Percentiles rank a stretch among this genome's conserved stretches.
phyloP scores from a whole-genome alignment of 2,329 filamentous ascomycete species.

The Diaporthe sp. region DNA sequence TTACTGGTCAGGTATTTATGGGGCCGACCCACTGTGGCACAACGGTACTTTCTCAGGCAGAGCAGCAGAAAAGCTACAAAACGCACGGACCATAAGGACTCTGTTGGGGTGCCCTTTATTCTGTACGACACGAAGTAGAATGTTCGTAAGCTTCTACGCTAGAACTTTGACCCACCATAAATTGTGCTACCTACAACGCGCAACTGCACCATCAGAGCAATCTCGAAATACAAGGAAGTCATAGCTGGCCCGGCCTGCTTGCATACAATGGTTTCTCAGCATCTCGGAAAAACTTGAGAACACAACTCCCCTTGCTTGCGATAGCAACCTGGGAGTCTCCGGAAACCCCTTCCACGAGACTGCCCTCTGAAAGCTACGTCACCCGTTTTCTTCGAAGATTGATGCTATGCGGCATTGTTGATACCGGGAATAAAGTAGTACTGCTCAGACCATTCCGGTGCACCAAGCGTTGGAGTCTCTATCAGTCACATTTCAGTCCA shows the following conservation, averaged over 20 bases:
- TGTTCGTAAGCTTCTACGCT: constrained; percentile 19
- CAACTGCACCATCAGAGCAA: neutral
- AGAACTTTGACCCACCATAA: neutral
- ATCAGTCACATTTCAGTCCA: neutral
- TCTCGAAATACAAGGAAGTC: neutral
- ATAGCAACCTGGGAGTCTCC: neutral
- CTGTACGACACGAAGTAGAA: neutral
- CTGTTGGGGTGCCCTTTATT: no score
- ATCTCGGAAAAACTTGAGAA: neutral
- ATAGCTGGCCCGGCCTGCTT: no score
- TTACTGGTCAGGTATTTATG: no score
- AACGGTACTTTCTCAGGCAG: no score
- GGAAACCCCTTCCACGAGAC: neutral
- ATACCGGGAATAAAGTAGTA: neutral
- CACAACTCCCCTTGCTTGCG: neutral
- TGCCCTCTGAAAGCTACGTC: neutral
- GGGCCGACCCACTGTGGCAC: no score
- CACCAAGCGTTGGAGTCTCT: neutral
- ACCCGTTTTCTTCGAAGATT: neutral
- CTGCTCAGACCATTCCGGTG: neutral
- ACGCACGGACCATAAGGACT: no score
- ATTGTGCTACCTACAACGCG: neutral
- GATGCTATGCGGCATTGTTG: neutral
- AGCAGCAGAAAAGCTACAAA: no score
- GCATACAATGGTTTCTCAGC: neutral